These are phyloP conservation scores for Lumnitzera littorea DNA, from an alignment of 345 rosid genomes.

Conservation along the genomic window DNA sequence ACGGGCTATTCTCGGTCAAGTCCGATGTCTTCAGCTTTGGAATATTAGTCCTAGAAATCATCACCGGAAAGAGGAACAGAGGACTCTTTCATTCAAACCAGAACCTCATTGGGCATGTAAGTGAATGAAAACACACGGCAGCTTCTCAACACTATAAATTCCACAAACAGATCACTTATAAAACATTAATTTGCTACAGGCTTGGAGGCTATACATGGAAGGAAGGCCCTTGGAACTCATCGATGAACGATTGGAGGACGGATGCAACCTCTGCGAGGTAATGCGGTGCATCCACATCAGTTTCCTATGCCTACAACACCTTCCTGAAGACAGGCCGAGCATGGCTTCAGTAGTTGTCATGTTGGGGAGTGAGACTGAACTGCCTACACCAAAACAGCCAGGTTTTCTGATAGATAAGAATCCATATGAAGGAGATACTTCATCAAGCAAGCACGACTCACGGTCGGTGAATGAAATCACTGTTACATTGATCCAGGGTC, in stretches of 20 bases:
- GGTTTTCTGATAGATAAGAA: constrained; percentile 28
- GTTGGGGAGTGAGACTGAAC: constrained; percentile 28
- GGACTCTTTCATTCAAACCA: constrained; percentile 22
- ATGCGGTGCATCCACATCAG: constrained; percentile 32
- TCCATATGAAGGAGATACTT: constrained; percentile 12
- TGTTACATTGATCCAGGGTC: constrained; percentile 13
- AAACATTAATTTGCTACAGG: constrained; percentile 15
- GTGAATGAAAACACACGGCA: background rate
- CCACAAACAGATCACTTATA: background rate
- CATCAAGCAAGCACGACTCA: constrained; percentile 13
- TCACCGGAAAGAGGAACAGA: constrained; percentile 27
- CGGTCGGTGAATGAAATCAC: constrained; percentile 20
- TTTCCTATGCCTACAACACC: constrained; percentile 35
- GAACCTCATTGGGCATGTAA: constrained; percentile 22
- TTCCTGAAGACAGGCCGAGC: constrained; percentile 33
- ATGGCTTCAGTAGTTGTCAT: constrained; percentile 36
- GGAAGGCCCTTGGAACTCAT: constrained; percentile 21
- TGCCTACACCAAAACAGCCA: constrained; percentile 34
- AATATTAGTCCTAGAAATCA: constrained; percentile 25
- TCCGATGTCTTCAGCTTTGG: constrained; percentile 41
- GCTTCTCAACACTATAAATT: background rate
- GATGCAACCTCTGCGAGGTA: constrained; percentile 13
- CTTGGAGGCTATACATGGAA: constrained; percentile 30
- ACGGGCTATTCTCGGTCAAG: constrained; percentile 33
- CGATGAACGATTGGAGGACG: constrained; percentile 3